phyloP scores from a whole-genome alignment of 306 rosid genomes.

The Corylus heterophylla region DNA sequence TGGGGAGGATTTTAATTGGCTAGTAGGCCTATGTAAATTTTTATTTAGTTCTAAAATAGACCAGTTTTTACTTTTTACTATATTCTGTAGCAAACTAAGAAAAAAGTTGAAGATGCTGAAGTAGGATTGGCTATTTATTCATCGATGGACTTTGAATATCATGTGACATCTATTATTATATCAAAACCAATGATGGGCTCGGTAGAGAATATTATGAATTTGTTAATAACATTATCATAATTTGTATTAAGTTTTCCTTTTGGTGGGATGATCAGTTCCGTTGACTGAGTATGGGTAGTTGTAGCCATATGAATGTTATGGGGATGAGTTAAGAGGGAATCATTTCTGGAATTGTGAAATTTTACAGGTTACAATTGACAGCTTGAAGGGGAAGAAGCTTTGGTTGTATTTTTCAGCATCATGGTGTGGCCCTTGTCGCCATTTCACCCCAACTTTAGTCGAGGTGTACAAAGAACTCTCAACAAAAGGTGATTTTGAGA shows the following conservation, averaged over 20 bases:
- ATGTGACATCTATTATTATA: background rate
- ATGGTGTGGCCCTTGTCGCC: slow-evolving; percentile 63
- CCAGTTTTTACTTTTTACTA: background rate
- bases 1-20: background rate
- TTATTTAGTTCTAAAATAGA: background rate
- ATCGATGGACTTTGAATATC: background rate
- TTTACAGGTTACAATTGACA: slow-evolving; percentile 62
- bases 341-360: slow-evolving; percentile 14
- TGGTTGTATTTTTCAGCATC: slow-evolving; percentile 76
- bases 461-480: slow-evolving; percentile 54
- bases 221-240: background rate
- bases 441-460: slow-evolving; percentile 56
- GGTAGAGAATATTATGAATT: background rate
- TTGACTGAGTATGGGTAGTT: background rate
- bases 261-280: background rate
- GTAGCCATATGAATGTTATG: too few species aligned
- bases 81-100: background rate
- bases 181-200: background rate
- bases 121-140: background rate
- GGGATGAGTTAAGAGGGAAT: slow-evolving; percentile 7
- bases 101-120: background rate
- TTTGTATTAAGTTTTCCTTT: background rate
- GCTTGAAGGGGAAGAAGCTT: slow-evolving; percentile 63
- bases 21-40: background rate
- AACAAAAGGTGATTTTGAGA: slow-evolving; percentile 58